Evolutionary conservation across 768 basidiomycete species (phyloP).

Genomic region (Boletales sp.): DNA sequence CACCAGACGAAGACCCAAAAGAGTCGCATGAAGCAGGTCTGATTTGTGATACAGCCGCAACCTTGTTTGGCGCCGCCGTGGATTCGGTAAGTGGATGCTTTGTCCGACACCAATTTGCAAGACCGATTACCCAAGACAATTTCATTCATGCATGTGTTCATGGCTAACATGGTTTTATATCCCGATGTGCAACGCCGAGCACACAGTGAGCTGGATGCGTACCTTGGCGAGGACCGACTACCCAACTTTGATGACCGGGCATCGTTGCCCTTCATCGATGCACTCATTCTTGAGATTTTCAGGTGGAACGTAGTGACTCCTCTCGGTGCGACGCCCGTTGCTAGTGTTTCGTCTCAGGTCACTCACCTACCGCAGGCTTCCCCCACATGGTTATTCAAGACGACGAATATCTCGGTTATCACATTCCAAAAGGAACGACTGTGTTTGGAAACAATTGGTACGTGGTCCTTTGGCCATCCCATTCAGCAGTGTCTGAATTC

Average conservation of each 20-base stretch:
- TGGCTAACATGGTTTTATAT: neutral
- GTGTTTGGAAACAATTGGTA: neutral
- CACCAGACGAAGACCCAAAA: neutral
- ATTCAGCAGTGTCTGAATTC: neutral
- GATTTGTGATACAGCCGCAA: neutral
- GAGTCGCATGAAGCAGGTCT: neutral
- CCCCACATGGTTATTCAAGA: neutral
- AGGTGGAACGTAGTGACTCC: neutral
- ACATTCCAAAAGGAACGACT: neutral
- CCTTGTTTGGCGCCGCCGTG: neutral
- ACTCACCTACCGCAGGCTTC: neutral
- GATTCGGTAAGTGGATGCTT: neutral
- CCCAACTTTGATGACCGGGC: neutral
- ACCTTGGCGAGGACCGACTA: neutral
- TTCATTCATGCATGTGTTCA: neutral
- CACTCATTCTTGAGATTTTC: neutral
- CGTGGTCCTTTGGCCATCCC: neutral
- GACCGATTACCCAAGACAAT: neutral
- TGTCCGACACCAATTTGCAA: neutral
- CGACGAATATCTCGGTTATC: neutral
- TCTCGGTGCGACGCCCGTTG: neutral
- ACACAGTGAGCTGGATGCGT: neutral
- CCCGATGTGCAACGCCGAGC: neutral
- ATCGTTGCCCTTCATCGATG: neutral
- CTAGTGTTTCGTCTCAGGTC: neutral